Evolutionary conservation across 176 grass and related monocot genomes (phyloP).

Genomic region (Cymbopogon citratus): DNA sequence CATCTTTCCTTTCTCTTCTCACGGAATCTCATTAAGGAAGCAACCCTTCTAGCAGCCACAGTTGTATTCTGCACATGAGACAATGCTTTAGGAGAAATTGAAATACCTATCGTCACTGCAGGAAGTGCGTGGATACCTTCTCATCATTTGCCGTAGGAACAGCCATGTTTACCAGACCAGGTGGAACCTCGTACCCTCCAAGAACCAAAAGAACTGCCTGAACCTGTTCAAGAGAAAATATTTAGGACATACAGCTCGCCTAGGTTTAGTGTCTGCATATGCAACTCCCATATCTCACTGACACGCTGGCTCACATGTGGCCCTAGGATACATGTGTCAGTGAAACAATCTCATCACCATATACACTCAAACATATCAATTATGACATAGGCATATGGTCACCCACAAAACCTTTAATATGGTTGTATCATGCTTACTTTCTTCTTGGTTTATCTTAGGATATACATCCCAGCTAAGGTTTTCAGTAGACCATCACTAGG

Average conservation of each 20-base stretch:
- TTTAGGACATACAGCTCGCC: neutral
- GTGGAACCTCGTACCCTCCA: constrained; percentile 61
- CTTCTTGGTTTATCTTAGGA: constrained; percentile 2
- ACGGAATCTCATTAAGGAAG: constrained; percentile 68
- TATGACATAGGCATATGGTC: constrained; percentile 8
- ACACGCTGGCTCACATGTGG: neutral
- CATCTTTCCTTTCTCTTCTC: constrained; percentile 88
- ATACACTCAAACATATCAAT: constrained; percentile 1
- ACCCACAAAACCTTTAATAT: constrained; percentile 19
- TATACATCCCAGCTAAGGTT: neutral
- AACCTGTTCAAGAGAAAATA: constrained; percentile 40
- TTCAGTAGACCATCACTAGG: neutral
- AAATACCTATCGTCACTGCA: neutral
- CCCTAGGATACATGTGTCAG: neutral
- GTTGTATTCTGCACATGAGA: constrained; percentile 38
- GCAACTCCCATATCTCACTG: neutral
- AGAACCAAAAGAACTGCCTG: constrained; percentile 66
- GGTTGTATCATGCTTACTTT: neutral
- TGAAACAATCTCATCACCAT: neutral
- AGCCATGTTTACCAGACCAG: constrained; percentile 45
- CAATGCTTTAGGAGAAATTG: constrained; percentile 15
- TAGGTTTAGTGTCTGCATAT: neutral
- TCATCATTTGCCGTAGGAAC: constrained; percentile 36
- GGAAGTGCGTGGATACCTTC: constrained; percentile 31
- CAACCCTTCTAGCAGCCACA: constrained; percentile 54